Base-by-base conservation (phyloP, 2,329 filamentous ascomycete genomes). In the Colletotrichum cordylinicola region DNA sequence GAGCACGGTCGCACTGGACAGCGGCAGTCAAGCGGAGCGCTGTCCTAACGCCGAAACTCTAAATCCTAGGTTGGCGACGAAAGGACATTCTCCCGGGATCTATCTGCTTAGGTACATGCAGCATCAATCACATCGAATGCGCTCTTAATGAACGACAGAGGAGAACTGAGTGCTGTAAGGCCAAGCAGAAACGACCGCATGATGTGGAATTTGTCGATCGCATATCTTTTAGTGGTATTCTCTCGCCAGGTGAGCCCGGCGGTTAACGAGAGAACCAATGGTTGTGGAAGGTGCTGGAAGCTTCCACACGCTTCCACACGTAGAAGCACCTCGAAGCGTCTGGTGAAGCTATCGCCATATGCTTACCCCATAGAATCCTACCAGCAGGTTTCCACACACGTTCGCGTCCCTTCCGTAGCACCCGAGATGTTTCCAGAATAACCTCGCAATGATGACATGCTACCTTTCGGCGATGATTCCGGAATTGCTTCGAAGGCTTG, bases 261-360 rank as follows among this genome's bases (percentile, higher is more conserved):
- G 12, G 3, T 21, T 13, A 7, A 13, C 21, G 29, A 12, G 10
- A 33, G 27, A 12, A 31, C 2, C 27, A 29, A 29, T 15, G 7
- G 48, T 35, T 67, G 74, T 81, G 69, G 82, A 83, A 83, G 69
- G n/a, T 83, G 81, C 80, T 71, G 66, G 79, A 67, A 69, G 43
- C 48, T 81, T 83, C 83, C 66, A 78, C 58, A 43, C 70, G 60
- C 69, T 77, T 79, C 82, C 48, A 48, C 8, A n/a, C 58, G 43
- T 77, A 69, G 79, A 74, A 79, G 71, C 37, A 79, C 68, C 78
- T 55, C 39, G 76, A 72, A 72, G 24, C 60, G 29, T 67, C 43
- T 21, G 43, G 15, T 70, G 72, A 75, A 71, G 73, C 67, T 74
- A 70, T 72, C 66, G 21, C 58, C 52, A 64, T 31, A 27, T 66